Percentiles rank a stretch among this genome's conserved stretches.
Evolutionary conservation across 352 stramenopile species (phyloP).

Genomic region (Blastocystis sp.): DNA sequence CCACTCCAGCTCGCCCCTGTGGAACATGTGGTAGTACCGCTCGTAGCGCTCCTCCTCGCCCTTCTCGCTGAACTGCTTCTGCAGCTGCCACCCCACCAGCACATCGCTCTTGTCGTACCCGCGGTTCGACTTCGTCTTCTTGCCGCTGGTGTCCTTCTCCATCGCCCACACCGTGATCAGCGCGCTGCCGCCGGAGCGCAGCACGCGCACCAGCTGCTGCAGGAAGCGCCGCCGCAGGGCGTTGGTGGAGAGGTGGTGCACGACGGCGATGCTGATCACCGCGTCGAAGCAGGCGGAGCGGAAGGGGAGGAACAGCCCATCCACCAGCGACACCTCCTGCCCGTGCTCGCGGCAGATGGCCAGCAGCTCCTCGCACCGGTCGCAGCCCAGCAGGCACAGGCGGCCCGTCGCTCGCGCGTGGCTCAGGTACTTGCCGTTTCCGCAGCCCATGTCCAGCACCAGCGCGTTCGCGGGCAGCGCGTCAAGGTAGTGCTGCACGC

Average conservation of each 20-base stretch:
- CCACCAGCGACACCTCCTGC: conserved; percentile 74
- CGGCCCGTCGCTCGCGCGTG: conserved; percentile 74
- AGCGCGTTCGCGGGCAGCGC: conserved; percentile 74
- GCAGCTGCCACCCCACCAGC: conserved; percentile 77
- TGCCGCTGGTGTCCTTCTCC: conserved; percentile 75
- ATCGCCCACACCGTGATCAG: conserved; percentile 83
- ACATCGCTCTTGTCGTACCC: conserved; percentile 74
- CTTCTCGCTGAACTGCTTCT: not conserved
- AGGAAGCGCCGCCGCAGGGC: conserved; percentile 76
- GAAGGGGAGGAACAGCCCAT: conserved; percentile 79
- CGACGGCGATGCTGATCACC: conserved; percentile 83
- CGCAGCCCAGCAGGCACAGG: conserved; percentile 74
- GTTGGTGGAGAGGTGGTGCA: conserved; percentile 82
- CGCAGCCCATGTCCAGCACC: conserved; percentile 81
- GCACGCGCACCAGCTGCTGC: conserved; percentile 76
- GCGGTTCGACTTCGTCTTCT: conserved; percentile 44
- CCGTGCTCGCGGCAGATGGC: conserved; percentile 72
- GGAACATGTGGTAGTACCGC: conserved; percentile 83
- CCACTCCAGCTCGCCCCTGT: conserved; percentile 78
- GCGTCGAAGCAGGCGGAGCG: conserved; percentile 77
- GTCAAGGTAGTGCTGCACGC: conserved; percentile 77
- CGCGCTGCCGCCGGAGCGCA: conserved; percentile 75
- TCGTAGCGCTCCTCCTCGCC: conserved; percentile 74
- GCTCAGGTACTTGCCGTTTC: conserved; percentile 81
- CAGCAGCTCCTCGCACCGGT: conserved; percentile 73